Evolutionary conservation across 768 basidiomycete genomes (phyloP).

Genomic region (Termitomyces sp.): DNA sequence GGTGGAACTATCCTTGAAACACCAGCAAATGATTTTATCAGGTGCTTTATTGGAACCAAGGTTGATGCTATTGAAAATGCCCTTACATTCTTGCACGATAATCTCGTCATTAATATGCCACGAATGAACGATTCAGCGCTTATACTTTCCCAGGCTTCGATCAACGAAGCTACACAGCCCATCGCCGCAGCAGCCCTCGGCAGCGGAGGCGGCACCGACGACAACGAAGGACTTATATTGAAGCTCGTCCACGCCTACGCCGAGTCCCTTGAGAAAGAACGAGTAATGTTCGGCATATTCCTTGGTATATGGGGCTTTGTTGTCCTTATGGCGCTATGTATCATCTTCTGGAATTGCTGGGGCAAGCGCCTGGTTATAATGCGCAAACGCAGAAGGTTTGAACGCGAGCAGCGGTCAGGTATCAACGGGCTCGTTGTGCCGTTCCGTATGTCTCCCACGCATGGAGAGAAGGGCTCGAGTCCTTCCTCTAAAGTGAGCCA

Average conservation of each 20-base stretch:
- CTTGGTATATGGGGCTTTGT: constrained; percentile 81
- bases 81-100: constrained; percentile 87
- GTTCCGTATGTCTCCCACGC: constrained; percentile 17
- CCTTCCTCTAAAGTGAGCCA: constrained; percentile 7
- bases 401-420: constrained; percentile 43
- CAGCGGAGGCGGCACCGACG: constrained; percentile 35
- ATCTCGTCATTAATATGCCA: constrained; percentile 78
- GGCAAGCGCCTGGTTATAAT: constrained; percentile 41
- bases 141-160: constrained; percentile 63
- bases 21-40: constrained; percentile 83
- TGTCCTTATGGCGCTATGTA: constrained; percentile 67
- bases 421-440: constrained; percentile 38
- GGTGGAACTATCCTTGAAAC: constrained; percentile 77
- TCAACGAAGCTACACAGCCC: constrained; percentile 73
- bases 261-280: constrained; percentile 68
- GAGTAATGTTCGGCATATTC: constrained; percentile 80
- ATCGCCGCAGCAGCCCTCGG: constrained; percentile 83
- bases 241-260: constrained; percentile 72
- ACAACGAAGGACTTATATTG: constrained; percentile 58
- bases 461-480: constrained; percentile 12
- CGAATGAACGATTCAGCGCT: constrained; percentile 71
- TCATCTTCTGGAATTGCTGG: constrained; percentile 73
- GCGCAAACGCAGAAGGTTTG: constrained; percentile 44
- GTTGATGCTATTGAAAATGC: constrained; percentile 82
- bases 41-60: constrained; percentile 89